Evolutionary conservation across 2,329 filamentous ascomycete genomes (phyloP).

Genomic region (Pseudogymnoascus sp.): DNA sequence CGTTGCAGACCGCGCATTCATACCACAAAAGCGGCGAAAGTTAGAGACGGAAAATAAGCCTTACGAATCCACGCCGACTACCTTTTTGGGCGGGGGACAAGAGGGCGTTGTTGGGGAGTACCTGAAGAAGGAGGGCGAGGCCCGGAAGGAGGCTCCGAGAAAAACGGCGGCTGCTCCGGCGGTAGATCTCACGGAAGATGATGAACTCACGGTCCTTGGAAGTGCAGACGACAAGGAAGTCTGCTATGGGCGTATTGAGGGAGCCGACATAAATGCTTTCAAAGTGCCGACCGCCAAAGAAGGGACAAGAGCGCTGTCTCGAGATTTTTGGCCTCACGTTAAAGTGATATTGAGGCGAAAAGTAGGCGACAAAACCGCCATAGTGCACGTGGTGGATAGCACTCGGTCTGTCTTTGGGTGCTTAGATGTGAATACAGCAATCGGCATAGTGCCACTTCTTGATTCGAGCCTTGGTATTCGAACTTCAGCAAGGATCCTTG

Average conservation of each 20-base stretch:
- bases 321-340: conserved; percentile 62
- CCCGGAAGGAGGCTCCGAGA: conserved; percentile 32
- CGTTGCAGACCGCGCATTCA: conserved; percentile 57
- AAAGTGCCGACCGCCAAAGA: conserved; percentile 63
- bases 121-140: conserved; percentile 51
- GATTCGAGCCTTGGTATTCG: conserved; percentile 61
- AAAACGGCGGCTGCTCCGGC: conserved; percentile 27
- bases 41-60: conserved; percentile 29
- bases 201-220: conserved; percentile 49
- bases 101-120: conserved; percentile 58
- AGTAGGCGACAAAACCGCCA: conserved; percentile 45
- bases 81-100: conserved; percentile 41
- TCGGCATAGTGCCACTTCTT: conserved; percentile 63
- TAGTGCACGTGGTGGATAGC: conserved; percentile 68
- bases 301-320: conserved; percentile 47
- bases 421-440: conserved; percentile 61
- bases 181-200: conserved; percentile 35
- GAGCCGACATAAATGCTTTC: conserved; percentile 57
- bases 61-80: conserved; percentile 9
- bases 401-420: conserved; percentile 64
- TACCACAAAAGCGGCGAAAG: conserved; percentile 61
- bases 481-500: conserved; percentile 62
- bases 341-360: conserved; percentile 62
- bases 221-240: conserved; percentile 62
- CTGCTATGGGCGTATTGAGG: conserved; percentile 72